These are phyloP conservation scores for Oxyria digyna DNA, from an alignment of 148 eudicot genomes.

Conservation along the genomic window DNA sequence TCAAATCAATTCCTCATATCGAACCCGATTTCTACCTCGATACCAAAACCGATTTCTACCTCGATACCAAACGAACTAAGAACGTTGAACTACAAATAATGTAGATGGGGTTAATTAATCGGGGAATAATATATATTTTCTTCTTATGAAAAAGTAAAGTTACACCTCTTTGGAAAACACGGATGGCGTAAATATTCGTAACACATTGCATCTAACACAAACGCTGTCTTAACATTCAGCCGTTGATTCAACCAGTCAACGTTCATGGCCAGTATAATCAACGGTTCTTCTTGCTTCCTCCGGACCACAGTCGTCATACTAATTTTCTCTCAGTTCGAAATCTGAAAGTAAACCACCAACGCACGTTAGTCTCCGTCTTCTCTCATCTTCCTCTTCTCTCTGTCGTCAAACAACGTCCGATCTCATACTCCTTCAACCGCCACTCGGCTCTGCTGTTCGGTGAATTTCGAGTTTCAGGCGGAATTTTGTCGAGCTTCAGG, in stretches of 20 bases:
- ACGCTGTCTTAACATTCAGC: neutral
- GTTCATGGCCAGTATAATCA: neutral
- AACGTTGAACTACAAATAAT: no score
- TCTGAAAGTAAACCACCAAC: constrained; percentile 5
- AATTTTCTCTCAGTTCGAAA: neutral
- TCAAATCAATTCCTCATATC: no score
- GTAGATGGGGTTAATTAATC: no score
- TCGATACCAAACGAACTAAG: no score
- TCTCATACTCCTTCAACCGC: neutral
- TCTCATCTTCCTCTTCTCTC: neutral
- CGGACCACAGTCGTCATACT: neutral
- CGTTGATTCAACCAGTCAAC: constrained; percentile 4
- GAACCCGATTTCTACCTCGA: no score
- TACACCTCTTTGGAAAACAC: no score
- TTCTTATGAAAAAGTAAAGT: no score
- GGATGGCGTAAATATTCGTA: no score
- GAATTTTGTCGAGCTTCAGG: constrained; percentile 1
- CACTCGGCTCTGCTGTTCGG: neutral
- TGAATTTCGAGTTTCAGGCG: neutral
- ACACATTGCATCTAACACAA: neutral
- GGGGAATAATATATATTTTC: neutral
- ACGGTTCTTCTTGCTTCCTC: neutral
- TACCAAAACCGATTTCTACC: no score
- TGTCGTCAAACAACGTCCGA: constrained; percentile 6
- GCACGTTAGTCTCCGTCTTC: constrained; percentile 3